Base-by-base conservation (phyloP, 176 grass and related monocot genomes). In the Oryza meridionalis region DNA sequence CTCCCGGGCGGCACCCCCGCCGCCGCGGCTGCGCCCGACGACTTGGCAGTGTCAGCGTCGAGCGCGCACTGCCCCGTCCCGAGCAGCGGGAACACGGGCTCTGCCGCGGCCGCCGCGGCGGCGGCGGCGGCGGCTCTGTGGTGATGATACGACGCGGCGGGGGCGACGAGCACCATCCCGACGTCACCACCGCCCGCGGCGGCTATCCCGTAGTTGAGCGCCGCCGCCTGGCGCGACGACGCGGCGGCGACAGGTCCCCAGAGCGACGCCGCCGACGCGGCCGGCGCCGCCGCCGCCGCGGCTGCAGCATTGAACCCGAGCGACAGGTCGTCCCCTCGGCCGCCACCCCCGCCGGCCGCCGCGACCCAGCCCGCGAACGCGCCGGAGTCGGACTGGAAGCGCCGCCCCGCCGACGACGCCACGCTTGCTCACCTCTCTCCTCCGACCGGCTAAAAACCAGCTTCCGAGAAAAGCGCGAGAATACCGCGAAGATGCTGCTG, bases 241-340 rank as follows among this genome's bases (percentile, higher is more conserved):
- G 50, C 14, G 17, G 17, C 53, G 53, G 84, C 69, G 19, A 45
- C 26, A 1, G 78, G 12, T 0, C 85, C 87, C 94, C 91, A 92
- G 37, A 88, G 55, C 6, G 85, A 86, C 8, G 84, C 76, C 0
- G 75, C 72, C 13, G 82, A 21, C 8, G 81, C 67, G 50, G 37
- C 37, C 35, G 35, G 35, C 35, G n/a, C 5, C 1, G n/a, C 5
- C 1, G 82, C 7, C 11, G 68, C 70, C 6, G 86, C 67, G 11
- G 43, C 86, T 9, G 82, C 85, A 37, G 85, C 96, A 94, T 96
- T 99, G 91, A 99, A 99, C 22, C 96, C 91, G 45, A 99, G 89
- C 47, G 92, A 99, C 42, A 99, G 91, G 43, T 96, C 96, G 27
- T 92, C 96, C 6, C 86, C 93, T 19, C 91, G 82, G 9, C 80